phyloP scores from a whole-genome alignment of 148 eudicot species.

The Beta vulgaris region DNA sequence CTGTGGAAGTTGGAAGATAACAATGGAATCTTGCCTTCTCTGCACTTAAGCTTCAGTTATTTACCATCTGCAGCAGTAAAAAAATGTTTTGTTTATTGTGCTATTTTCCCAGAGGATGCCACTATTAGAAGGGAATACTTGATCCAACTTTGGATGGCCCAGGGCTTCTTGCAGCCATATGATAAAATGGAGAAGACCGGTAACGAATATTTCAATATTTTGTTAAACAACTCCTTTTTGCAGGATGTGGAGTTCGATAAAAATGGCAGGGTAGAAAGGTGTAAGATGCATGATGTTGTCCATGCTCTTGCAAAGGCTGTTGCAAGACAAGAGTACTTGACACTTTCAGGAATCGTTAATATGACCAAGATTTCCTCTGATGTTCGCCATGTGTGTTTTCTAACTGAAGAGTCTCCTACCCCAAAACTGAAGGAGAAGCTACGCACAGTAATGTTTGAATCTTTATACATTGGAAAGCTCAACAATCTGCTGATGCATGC shows the following conservation, averaged over 20 bases:
- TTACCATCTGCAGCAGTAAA: conserved; percentile 15
- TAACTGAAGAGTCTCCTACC: neutral
- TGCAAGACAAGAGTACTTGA: conserved; percentile 1
- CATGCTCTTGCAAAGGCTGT: conserved; percentile 20
- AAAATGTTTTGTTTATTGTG: conserved; percentile 22
- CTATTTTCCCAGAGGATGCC: conserved; percentile 16
- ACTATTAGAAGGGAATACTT: conserved; percentile 6
- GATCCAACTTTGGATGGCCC: conserved; percentile 26
- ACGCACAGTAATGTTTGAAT: neutral
- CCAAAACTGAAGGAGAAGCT: neutral
- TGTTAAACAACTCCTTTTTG: conserved; percentile 18
- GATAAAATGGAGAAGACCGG: conserved; percentile 18
- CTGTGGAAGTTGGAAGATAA: conserved; percentile 20
- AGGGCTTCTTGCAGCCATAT: conserved; percentile 20
- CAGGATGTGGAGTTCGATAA: conserved; percentile 10
- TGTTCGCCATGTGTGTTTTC: neutral
- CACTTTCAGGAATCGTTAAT: neutral
- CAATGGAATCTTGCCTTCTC: conserved; percentile 21
- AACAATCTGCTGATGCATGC: neutral
- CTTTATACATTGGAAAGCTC: neutral
- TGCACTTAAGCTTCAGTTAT: conserved; percentile 20
- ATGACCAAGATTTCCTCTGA: neutral
- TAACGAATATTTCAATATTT: conserved; percentile 4
- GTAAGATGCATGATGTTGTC: conserved; percentile 25
- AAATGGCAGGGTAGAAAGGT: neutral